Evolutionary conservation across 805 yeast genomes (phyloP).

Genomic region (Kuraishia borneana): DNA sequence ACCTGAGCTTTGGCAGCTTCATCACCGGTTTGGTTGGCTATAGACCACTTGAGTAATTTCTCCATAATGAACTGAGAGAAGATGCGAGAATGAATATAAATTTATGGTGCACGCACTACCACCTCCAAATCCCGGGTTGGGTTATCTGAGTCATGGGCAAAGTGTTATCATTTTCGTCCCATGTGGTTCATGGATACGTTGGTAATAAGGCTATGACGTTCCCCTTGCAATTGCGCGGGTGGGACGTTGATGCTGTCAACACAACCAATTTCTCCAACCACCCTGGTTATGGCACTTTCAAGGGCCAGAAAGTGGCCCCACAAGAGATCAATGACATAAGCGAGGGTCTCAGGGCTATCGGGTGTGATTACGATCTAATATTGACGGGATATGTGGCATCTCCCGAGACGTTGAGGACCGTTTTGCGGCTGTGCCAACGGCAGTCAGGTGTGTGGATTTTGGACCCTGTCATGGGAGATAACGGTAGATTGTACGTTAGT

Average conservation of each 20-base stretch:
- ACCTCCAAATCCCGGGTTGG: not conserved
- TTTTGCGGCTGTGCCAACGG: conserved; percentile 30
- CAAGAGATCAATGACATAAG: conserved; percentile 36
- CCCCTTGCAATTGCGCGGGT: conserved; percentile 75
- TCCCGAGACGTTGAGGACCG: conserved; percentile 38
- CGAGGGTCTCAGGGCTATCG: conserved; percentile 41
- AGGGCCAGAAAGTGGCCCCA: conserved; percentile 42
- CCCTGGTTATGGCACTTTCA: conserved; percentile 71
- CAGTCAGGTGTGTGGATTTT: conserved; percentile 42
- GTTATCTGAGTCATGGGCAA: no score
- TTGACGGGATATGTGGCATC: conserved; percentile 76
- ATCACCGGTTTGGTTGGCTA: conserved; percentile 65
- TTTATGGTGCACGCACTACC: no score
- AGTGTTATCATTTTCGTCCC: conserved; percentile 64
- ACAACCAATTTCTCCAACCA: conserved; percentile 88
- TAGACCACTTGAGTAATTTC: conserved; percentile 85
- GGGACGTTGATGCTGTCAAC: conserved; percentile 89
- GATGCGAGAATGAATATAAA: no score
- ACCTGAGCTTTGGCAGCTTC: conserved; percentile 51
- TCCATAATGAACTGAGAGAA: no score
- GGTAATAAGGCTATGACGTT: conserved; percentile 89
- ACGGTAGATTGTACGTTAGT: conserved; percentile 70
- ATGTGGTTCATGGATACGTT: conserved; percentile 92
- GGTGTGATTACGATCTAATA: conserved; percentile 47
- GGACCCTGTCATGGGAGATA: conserved; percentile 92